These are phyloP conservation scores for Lachnellula arida DNA, from an alignment of 2,329 filamentous ascomycete species.

Conservation along the genomic window DNA sequence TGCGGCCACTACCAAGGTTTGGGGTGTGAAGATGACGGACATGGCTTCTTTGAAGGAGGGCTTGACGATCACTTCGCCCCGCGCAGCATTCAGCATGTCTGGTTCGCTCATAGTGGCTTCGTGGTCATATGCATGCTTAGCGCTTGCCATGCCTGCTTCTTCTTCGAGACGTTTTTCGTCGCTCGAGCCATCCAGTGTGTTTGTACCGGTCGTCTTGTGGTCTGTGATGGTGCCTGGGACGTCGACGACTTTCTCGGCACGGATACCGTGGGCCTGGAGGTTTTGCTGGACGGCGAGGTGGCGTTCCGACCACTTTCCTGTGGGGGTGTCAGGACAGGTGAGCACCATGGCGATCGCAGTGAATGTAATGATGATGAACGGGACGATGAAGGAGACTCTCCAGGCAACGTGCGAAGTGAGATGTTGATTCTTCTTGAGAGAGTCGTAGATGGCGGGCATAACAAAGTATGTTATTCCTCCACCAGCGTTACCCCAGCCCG, in stretches of 20 bases:
- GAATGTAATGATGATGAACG: conserved; percentile 67
- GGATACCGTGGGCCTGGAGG: conserved; percentile 42
- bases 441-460: conserved; percentile 87
- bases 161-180: conserved; percentile 40
- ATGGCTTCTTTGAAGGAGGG: conserved; percentile 50
- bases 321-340: conserved; percentile 76
- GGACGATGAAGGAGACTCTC: conserved; percentile 80
- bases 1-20: conserved; percentile 50
- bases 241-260: conserved; percentile 33
- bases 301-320: conserved; percentile 75
- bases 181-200: conserved; percentile 2
- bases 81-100: conserved; percentile 49
- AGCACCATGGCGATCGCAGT: conserved; percentile 66
- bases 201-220: conserved; percentile 2
- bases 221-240: conserved; percentile 30
- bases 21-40: conserved; percentile 44
- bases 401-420: conserved; percentile 67
- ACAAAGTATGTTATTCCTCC: conserved; percentile 91
- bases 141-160: conserved; percentile 40
- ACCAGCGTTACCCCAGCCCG: conserved; percentile 80
- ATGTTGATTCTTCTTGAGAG: conserved; percentile 55
- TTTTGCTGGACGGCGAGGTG: conserved; percentile 38
- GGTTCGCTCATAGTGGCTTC: conserved; percentile 45
- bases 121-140: conserved; percentile 37
- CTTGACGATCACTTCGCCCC: conserved; percentile 48